These are phyloP conservation scores for Gossypium raimondii DNA, from an alignment of 345 rosid species.

Conservation along the genomic window DNA sequence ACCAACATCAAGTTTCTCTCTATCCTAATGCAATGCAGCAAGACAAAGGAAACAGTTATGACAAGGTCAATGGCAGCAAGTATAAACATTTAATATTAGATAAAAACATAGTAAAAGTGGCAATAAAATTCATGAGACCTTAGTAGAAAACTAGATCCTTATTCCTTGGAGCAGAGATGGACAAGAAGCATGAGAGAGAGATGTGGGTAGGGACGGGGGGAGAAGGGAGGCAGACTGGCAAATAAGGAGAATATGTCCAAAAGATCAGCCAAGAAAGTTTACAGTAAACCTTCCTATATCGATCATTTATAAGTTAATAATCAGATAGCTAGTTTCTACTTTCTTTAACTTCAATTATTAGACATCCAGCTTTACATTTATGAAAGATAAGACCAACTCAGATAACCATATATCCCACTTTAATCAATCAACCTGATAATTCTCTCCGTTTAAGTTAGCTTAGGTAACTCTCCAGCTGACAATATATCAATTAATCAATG, in stretches of 20 bases:
- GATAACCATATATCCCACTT: slow-evolving; percentile 1
- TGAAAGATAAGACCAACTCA: neutral
- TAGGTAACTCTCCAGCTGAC: neutral
- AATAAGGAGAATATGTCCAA: neutral
- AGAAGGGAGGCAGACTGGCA: too few relatives aligned
- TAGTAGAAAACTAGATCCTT: neutral
- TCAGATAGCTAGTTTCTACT: neutral
- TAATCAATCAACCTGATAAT: neutral
- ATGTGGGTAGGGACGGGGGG: neutral
- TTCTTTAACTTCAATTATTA: neutral
- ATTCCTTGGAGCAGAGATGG: neutral
- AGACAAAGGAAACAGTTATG: slow-evolving; percentile 18
- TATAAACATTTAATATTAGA: neutral
- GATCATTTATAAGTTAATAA: neutral
- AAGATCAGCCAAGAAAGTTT: neutral
- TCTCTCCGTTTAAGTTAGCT: slow-evolving; percentile 5
- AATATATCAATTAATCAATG: neutral
- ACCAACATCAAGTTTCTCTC: slow-evolving; percentile 41
- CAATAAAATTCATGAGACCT: neutral
- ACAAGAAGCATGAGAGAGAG: neutral
- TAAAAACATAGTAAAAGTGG: neutral
- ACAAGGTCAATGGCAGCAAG: slow-evolving; percentile 12
- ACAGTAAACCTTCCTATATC: neutral
- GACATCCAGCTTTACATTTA: neutral
- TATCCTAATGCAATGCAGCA: slow-evolving; percentile 58